Conservation (phyloP, 164 flowering plant species). For the Umbilicus rupestris region DNA sequence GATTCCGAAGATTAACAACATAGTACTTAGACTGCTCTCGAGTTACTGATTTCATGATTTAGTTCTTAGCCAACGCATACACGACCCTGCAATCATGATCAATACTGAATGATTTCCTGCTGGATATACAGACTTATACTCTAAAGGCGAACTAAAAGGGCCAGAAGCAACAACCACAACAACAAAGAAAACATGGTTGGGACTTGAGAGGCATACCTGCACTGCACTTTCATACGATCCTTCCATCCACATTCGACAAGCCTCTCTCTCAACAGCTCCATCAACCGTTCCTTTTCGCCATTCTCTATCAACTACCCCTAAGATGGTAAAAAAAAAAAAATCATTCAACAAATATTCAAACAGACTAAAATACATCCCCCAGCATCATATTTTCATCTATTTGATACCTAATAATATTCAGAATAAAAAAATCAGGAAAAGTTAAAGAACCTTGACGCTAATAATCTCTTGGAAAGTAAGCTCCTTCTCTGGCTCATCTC, state of each 20-base stretch:
- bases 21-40: too few species aligned
- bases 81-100: neutral
- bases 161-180: neutral
- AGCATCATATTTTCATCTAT: neutral
- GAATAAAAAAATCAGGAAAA: neutral
- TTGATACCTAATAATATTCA: neutral
- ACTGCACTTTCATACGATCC: conserved; percentile 83
- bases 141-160: neutral
- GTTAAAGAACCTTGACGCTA: conserved; percentile 48
- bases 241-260: conserved; percentile 92
- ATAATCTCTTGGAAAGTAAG: conserved; percentile 67
- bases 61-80: neutral
- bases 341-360: neutral
- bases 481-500: conserved; percentile 41
- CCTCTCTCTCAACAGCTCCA: conserved; percentile 89
- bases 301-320: conserved; percentile 61
- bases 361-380: neutral
- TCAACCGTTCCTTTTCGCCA: conserved; percentile 83
- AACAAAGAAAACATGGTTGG: neutral
- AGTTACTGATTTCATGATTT: too few species aligned
- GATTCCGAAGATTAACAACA: too few species aligned
- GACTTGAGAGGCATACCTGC: conserved; percentile 45
- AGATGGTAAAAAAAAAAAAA: neutral
- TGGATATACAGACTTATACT: neutral
- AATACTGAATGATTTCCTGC: neutral